Conservation (phyloP, 2,329 filamentous ascomycete species). For the Hymenoscyphus salicellus region DNA sequence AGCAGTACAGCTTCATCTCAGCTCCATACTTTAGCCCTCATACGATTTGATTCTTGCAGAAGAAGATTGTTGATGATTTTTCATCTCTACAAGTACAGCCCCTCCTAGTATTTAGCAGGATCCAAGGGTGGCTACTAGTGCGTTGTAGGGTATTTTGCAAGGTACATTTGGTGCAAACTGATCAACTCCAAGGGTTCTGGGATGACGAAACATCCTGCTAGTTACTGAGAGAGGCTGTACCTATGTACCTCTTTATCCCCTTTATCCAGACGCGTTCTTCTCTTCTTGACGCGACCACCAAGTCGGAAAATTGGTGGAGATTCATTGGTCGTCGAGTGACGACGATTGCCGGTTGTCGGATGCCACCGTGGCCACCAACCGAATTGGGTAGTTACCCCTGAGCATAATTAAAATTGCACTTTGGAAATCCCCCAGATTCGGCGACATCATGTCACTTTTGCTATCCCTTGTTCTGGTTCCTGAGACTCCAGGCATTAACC, state of each 20-base stretch:
- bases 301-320: neutral
- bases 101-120: too few relatives aligned
- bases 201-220: too few relatives aligned
- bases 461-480: neutral
- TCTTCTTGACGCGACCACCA: neutral
- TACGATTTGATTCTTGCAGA: neutral
- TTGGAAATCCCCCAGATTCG: constrained; percentile 7
- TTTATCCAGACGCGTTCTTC: neutral
- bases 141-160: too few relatives aligned
- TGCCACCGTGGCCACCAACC: neutral
- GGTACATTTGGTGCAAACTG: too few relatives aligned
- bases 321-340: neutral
- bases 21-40: neutral
- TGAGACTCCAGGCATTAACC: neutral
- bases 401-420: constrained; percentile 8
- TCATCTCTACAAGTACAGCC: too few relatives aligned
- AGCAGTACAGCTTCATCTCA: neutral
- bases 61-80: too few relatives aligned
- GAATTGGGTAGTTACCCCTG: neutral
- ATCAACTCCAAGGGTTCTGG: too few relatives aligned
- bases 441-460: neutral
- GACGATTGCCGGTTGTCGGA: neutral
- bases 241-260: neutral
- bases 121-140: too few relatives aligned
- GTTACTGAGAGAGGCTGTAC: too few relatives aligned